These are phyloP conservation scores for Sporothrix phasma DNA, from an alignment of 2,329 filamentous ascomycete genomes.

Conservation along the genomic window DNA sequence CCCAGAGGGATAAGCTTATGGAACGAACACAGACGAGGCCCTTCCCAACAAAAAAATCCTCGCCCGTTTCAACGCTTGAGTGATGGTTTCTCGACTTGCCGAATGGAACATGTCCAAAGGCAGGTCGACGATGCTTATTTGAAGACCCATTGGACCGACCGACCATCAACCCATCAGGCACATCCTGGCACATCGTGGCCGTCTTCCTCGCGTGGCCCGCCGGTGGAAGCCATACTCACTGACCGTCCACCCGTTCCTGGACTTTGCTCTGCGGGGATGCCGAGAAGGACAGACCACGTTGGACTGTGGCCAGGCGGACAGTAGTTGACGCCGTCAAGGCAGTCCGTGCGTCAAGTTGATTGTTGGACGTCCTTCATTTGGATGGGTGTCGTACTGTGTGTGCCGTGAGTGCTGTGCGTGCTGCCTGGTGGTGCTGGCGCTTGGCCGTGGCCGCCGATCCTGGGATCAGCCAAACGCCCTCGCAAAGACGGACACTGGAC, in stretches of 20 bases:
- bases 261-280: not conserved
- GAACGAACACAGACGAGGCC: not conserved
- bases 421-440: not conserved
- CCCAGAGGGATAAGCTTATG: not conserved
- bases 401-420: not conserved
- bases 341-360: too few species aligned
- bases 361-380: too few species aligned
- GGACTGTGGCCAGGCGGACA: too few species aligned
- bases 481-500: not conserved
- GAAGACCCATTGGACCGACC: not conserved
- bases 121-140: not conserved
- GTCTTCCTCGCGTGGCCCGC: not conserved
- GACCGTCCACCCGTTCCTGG: not conserved
- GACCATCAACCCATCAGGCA: too few species aligned
- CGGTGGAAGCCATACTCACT: not conserved
- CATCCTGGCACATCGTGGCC: not conserved
- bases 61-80: too few species aligned
- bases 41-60: not conserved
- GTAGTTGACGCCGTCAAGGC: too few species aligned
- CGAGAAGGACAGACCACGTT: too few species aligned
- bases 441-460: not conserved
- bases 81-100: too few species aligned
- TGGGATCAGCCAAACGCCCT: not conserved
- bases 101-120: not conserved
- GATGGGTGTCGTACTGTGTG: too few species aligned